Evolutionary conservation across 768 basidiomycete genomes (phyloP), one percentile per base, ranked within the genome.

Genomic region (Dioszegia hungarica): DNA sequence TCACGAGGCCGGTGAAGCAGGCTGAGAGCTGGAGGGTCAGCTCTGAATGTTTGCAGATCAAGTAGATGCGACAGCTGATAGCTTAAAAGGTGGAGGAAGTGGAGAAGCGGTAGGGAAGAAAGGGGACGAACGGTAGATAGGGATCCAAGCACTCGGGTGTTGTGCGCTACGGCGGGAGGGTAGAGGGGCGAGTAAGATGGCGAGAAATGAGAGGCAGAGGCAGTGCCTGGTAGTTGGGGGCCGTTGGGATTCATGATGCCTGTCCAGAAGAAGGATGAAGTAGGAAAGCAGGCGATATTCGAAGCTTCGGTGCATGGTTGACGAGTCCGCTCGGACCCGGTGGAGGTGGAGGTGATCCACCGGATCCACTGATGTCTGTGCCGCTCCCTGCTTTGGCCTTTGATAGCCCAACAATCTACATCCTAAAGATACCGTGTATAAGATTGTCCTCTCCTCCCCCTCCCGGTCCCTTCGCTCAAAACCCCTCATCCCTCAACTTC

Each of bases 401-500:
- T n/a, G n/a, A n/a, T n/a, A n/a, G n/a, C n/a, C n/a, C n/a, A 36
- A 36, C 17, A 36, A 36, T 36, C 34, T 36, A n/a, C n/a, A n/a
- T n/a, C n/a, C n/a, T n/a, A n/a, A 17, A 44, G 22, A 5, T 22
- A 24, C 19, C 43, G 25, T 27, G 22, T 44, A 44, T 44, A 25
- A 36, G 34, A 36, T 36, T 36, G 34, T 36, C n/a, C n/a, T n/a
- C n/a, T n/a, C n/a, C n/a, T n/a, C n/a, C n/a, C n/a, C n/a, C n/a
- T n/a, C n/a, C n/a, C n/a, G n/a, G n/a, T n/a, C n/a, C n/a, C n/a
- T n/a, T n/a, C n/a, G n/a, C 44, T 52, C 78, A 95, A 68, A 92
- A 76, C 11, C 94, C 94, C 72, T 95, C 90, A 56, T 97, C 88
- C 64, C 92, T 90, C 77, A 99, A 76, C 78, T 90, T 94, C 75